These are phyloP conservation scores for Kodamaea sp. DNA, from an alignment of 1,139 yeast genomes.

Conservation along the genomic window DNA sequence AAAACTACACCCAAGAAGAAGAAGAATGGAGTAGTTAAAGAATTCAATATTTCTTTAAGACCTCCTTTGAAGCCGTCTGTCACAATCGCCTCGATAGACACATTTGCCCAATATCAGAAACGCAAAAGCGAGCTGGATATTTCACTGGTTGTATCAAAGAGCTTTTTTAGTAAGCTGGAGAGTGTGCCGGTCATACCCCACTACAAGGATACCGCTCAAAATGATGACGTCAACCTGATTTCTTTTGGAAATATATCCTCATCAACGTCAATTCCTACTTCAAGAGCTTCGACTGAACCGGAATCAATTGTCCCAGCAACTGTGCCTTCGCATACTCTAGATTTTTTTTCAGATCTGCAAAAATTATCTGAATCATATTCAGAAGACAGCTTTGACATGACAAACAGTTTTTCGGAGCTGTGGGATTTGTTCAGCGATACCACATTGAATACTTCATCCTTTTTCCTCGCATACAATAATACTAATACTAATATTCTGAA, in stretches of 20 bases:
- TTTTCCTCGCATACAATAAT: too few species aligned
- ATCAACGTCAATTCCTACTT: background rate
- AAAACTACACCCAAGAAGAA: too few species aligned
- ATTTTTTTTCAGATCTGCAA: too few species aligned
- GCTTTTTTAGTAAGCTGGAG: too few species aligned
- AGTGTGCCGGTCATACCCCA: too few species aligned
- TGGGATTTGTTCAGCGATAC: background rate
- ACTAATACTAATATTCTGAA: too few species aligned
- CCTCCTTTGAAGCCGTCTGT: constrained; percentile 23
- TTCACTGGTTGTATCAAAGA: constrained; percentile 1
- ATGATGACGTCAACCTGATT: constrained; percentile 2
- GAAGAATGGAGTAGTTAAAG: too few species aligned
- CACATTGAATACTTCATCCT: too few species aligned
- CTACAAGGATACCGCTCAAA: too few species aligned
- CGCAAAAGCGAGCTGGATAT: constrained; percentile 7
- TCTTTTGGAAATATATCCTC: background rate
- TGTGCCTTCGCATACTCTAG: background rate
- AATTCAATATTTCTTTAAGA: background rate
- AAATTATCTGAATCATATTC: too few species aligned
- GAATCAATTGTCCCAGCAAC: background rate
- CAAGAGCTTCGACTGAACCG: background rate
- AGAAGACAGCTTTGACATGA: too few species aligned
- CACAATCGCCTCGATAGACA: constrained; percentile 24
- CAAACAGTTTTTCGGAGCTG: background rate
- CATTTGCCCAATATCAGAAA: constrained; percentile 11